phyloP scores from a whole-genome alignment of 176 grass and related monocot species.

The Alloteropsis semialata region DNA sequence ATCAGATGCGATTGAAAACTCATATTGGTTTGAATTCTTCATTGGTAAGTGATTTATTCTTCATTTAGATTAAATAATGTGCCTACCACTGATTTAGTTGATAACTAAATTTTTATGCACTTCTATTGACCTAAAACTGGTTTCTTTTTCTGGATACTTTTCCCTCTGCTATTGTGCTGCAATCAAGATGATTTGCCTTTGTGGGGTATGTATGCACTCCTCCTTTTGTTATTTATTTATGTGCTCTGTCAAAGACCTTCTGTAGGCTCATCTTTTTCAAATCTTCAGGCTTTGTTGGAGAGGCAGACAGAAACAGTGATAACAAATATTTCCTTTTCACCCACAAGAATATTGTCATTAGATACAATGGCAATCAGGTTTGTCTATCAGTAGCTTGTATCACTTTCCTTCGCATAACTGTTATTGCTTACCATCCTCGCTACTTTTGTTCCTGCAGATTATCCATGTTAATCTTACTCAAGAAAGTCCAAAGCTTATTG shows the following conservation, averaged over 20 bases:
- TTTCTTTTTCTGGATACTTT: slow-evolving; percentile 14
- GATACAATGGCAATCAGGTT: slow-evolving; percentile 88
- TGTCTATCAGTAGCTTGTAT: not conserved
- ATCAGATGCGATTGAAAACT: slow-evolving; percentile 75
- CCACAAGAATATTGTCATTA: slow-evolving; percentile 83
- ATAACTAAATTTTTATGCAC: not conserved
- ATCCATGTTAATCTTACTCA: slow-evolving; percentile 86
- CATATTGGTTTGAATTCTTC: slow-evolving; percentile 98
- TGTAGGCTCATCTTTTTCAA: slow-evolving; percentile 15
- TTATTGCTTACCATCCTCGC: not conserved
- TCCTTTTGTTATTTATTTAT: slow-evolving; percentile 7
- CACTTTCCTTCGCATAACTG: not conserved
- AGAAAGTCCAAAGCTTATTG: slow-evolving; percentile 76
- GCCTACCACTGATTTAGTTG: not conserved
- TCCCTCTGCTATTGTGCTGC: not conserved
- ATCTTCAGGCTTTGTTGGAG: slow-evolving; percentile 82
- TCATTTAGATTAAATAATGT: not conserved
- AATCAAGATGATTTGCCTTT: slow-evolving; percentile 89
- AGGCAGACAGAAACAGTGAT: slow-evolving; percentile 76
- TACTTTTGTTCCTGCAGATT: slow-evolving; percentile 45
- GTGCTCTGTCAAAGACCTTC: slow-evolving; percentile 22
- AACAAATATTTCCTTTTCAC: slow-evolving; percentile 87
- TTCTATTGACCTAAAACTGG: not conserved
- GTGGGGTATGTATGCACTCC: slow-evolving; percentile 70
- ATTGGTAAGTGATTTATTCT: slow-evolving; percentile 55